phyloP scores from a whole-genome alignment of 2,329 filamentous ascomycete species.

The Apiospora sp. region DNA sequence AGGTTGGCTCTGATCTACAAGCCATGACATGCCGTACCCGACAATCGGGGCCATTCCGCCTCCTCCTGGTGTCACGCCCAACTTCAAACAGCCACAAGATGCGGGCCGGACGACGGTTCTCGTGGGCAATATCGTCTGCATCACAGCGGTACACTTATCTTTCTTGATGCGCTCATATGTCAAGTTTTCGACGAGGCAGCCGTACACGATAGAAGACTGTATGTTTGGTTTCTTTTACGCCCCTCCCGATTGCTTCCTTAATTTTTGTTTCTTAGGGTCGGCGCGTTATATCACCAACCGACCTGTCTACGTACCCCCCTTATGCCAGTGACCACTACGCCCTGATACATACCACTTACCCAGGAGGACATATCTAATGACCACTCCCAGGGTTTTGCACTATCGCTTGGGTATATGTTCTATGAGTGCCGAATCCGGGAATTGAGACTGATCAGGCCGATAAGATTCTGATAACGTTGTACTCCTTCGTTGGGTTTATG shows the following conservation, averaged over 20 bases:
- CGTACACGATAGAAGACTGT: slow-evolving; percentile 29
- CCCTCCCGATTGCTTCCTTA: neutral
- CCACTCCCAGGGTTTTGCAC: slow-evolving; percentile 28
- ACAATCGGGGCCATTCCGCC: slow-evolving; percentile 3
- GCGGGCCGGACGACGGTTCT: slow-evolving; percentile 27
- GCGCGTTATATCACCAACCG: neutral
- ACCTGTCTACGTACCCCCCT: neutral
- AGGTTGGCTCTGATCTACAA: neutral
- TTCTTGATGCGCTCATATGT: slow-evolving; percentile 32
- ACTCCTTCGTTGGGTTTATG: slow-evolving; percentile 22
- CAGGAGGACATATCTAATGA: neutral
- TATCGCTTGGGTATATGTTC: slow-evolving; percentile 29
- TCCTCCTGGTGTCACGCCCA: slow-evolving; percentile 1
- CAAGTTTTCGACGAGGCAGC: slow-evolving; percentile 29
- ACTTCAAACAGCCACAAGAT: neutral
- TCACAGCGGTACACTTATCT: slow-evolving; percentile 25
- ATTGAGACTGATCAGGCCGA: neutral
- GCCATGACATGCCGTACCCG: slow-evolving; percentile 3
- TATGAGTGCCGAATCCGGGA: neutral
- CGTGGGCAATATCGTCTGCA: slow-evolving; percentile 30
- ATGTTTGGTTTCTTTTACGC: neutral
- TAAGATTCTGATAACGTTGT: slow-evolving; percentile 24
- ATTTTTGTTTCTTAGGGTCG: neutral
- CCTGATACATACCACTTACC: neutral
- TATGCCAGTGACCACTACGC: too few relatives aligned